These are phyloP conservation scores for Aspergillus pseudonomiae DNA, from an alignment of 2,329 filamentous ascomycete genomes.

Conservation along the genomic window DNA sequence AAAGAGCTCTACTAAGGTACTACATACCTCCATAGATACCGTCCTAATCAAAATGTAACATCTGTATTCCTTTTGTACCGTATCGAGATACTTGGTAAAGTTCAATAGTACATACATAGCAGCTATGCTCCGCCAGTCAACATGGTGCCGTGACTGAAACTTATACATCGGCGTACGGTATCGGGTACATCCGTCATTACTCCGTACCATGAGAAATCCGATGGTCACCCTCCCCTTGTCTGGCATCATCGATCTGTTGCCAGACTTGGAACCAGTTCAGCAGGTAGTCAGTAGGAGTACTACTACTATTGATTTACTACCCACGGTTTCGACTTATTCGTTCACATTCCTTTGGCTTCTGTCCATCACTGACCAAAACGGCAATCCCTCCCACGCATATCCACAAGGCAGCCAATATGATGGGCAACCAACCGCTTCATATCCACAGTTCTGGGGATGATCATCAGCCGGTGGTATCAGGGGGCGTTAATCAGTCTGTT, in stretches of 20 bases:
- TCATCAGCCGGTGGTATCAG: not conserved
- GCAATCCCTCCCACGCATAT: not conserved
- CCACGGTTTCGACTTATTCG: not conserved
- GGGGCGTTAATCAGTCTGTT: not conserved
- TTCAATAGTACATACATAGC: not conserved
- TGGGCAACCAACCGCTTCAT: not conserved
- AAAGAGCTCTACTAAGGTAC: not conserved
- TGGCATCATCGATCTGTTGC: not conserved
- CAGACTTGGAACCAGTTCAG: not conserved
- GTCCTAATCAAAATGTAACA: not conserved
- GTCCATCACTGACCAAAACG: not conserved
- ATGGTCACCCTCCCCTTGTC: not conserved
- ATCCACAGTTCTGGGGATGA: not conserved
- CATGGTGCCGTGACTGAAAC: not conserved
- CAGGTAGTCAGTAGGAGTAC: not conserved
- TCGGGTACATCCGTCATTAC: slow-evolving; percentile 1
- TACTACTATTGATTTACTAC: not conserved
- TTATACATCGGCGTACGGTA: slow-evolving; percentile 1
- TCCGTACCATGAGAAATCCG: not conserved
- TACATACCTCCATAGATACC: not conserved
- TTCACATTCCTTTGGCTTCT: not conserved
- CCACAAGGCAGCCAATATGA: not conserved
- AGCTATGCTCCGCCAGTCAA: not conserved
- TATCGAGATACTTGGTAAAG: not conserved
- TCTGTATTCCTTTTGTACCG: not conserved